phyloP scores from a whole-genome alignment of 2,329 filamentous ascomycete species.

The Lasiodiplodia sp. region DNA sequence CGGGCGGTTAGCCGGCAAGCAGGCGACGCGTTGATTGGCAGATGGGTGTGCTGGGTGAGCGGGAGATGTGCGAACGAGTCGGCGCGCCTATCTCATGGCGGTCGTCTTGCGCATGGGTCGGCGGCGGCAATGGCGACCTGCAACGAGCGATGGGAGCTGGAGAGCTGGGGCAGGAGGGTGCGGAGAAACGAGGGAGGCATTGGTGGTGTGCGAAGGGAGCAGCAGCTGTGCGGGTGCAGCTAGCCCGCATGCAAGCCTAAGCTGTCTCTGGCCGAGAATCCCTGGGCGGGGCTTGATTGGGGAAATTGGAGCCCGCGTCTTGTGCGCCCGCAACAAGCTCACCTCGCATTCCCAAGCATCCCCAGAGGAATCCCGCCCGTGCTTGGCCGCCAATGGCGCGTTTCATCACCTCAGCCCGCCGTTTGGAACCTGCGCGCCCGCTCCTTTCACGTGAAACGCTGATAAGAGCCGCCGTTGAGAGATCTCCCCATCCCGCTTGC shows the following conservation, averaged over 20 bases:
- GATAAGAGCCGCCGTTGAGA: not conserved
- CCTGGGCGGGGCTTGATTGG: constrained; percentile 21
- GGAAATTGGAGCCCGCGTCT: constrained; percentile 17
- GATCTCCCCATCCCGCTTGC: not conserved
- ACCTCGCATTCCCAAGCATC: constrained; percentile 15
- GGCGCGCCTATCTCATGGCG: constrained; percentile 24
- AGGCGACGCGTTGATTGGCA: constrained; percentile 7
- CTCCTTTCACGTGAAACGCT: not conserved
- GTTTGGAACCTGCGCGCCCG: not conserved
- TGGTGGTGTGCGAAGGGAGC: constrained; percentile 9
- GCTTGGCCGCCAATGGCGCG: not conserved
- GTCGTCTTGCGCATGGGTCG: not conserved
- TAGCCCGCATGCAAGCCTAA: constrained; percentile 1
- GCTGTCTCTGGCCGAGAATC: not conserved
- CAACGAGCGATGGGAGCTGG: constrained; percentile 6
- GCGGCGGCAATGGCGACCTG: not conserved
- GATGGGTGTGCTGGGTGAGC: not conserved
- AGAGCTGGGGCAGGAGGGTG: not conserved
- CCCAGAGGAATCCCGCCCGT: not conserved
- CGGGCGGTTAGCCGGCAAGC: not conserved
- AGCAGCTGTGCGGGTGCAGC: not conserved
- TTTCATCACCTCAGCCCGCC: not conserved
- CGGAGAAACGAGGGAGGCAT: not conserved
- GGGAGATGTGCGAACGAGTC: constrained; percentile 17
- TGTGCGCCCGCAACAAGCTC: constrained; percentile 17